Base-by-base conservation (phyloP, 345 rosid species). In the Punica granatum region DNA sequence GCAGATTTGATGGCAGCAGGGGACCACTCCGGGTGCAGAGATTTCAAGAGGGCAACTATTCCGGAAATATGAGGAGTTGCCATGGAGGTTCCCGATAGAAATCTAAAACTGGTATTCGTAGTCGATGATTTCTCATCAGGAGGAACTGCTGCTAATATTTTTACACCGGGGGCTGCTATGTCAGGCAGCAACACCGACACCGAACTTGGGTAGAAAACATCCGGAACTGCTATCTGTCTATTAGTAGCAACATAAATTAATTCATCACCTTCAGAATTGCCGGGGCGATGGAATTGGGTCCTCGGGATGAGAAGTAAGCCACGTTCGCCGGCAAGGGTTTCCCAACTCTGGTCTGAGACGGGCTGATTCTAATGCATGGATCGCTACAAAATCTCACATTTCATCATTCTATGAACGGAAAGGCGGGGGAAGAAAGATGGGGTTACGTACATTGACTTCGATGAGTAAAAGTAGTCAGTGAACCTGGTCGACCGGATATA, bases 121-220 rank as follows among this genome's bases (percentile, higher is more conserved):
- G 34, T 34, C n/a, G n/a, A n/a, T 28, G 13, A 12, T 10, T 46
- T 28, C 7, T n/a, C 25, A 34, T 34, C 25, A 4, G 83, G 80
- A 25, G 80, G 72, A 34, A 56, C 65, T 49, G 80, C 78, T 39
- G 93, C 93, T 44, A 85, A 73, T 75, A 88, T 85, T 60, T 85
- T 82, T 60, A 76, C 85, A 66, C 87, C 88, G 10, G 90, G 93
- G 49, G 90, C 93, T 73, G 85, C 72, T 53, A 85, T 72, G 65
- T 88, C 93, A 16, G 93, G 93, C 90, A 83, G 75, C 49, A 41
- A 6, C 31, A 36, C 46, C 8, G 1, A 67, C 18, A 63, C 49
- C 46, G 23, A 21, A 13, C 31, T 32, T 9, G 26, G 56, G 34
- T 28, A 43, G n/a, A 19, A 49, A 7, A 21, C 35, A 54, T 1